Conservation (phyloP, 495 filamentous ascomycete species). For the Rostrohypoxylon terebratum region DNA sequence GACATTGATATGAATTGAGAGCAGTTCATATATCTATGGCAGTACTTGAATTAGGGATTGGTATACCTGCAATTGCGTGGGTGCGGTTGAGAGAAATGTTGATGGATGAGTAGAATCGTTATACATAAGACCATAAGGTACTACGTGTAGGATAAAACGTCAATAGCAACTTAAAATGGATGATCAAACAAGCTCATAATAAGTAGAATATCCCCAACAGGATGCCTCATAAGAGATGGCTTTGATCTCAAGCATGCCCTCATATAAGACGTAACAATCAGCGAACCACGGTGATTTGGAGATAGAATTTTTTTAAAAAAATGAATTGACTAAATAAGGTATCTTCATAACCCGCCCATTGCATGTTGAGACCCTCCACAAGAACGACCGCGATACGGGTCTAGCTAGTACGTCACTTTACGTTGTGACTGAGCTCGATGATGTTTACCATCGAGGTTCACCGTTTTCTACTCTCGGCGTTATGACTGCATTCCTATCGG, state of each 20-base stretch:
- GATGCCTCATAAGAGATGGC: not conserved
- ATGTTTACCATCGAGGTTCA: slow-evolving; percentile 65
- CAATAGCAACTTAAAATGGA: not conserved
- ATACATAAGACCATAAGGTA: not conserved
- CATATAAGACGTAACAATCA: not conserved
- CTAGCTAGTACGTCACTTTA: not conserved
- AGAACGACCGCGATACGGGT: not conserved
- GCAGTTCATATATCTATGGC: not conserved
- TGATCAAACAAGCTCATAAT: not conserved
- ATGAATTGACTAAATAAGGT: slow-evolving; percentile 22
- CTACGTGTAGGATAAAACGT: not conserved
- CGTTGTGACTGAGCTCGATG: not conserved
- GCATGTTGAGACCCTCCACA: slow-evolving; percentile 2
- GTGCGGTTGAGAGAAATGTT: not conserved
- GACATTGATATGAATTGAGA: not conserved
- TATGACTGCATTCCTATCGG: slow-evolving; percentile 77
- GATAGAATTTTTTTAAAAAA: not conserved
- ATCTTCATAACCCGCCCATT: slow-evolving; percentile 22
- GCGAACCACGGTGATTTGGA: not conserved
- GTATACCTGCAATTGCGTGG: not conserved
- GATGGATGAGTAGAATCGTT: not conserved
- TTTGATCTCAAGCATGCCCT: not conserved
- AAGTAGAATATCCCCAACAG: not conserved
- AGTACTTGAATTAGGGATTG: not conserved
- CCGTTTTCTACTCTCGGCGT: slow-evolving; percentile 67